Evolutionary conservation across 805 yeast species (phyloP).

Genomic region (Blastobotrys chiropterorum): DNA sequence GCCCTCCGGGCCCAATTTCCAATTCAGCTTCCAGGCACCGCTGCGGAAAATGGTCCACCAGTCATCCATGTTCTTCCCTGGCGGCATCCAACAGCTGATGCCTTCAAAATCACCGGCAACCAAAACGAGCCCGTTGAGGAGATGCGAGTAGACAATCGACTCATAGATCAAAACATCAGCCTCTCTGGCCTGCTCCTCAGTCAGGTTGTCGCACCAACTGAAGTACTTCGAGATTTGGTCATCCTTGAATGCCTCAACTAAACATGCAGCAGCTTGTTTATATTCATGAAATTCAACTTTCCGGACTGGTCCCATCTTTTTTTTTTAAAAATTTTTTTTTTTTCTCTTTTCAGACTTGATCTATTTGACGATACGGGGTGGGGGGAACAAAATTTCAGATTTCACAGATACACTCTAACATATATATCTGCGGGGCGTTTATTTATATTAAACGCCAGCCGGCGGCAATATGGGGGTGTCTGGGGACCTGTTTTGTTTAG

Average conservation of each 20-base stretch:
- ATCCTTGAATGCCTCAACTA: conserved; percentile 47
- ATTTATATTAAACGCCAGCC: no score
- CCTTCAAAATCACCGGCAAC: conserved; percentile 45
- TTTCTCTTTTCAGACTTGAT: no score
- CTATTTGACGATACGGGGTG: no score
- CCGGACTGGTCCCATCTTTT: conserved; percentile 9
- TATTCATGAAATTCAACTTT: conserved; percentile 34
- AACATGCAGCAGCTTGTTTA: conserved; percentile 49
- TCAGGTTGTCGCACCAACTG: conserved; percentile 38
- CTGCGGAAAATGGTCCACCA: conserved; percentile 22
- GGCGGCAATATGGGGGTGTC: neutral
- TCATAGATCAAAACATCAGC: conserved; percentile 48
- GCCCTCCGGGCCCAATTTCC: conserved; percentile 36
- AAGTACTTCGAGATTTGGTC: conserved; percentile 48
- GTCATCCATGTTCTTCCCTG: conserved; percentile 22
- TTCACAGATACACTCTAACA: neutral
- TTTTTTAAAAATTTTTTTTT: no score
- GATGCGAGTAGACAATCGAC: conserved; percentile 45
- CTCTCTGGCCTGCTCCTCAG: conserved; percentile 33
- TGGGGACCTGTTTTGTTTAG: neutral
- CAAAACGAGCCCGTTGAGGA: conserved; percentile 45
- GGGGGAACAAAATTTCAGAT: neutral
- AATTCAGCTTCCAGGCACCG: conserved; percentile 34
- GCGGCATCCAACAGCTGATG: conserved; percentile 34
- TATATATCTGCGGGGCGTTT: neutral